A percentile compares a stretch with the other conserved stretches of the same genome.
Conservation (phyloP, 1,139 yeast genomes). For the Debaryomyces robertsiae region DNA sequence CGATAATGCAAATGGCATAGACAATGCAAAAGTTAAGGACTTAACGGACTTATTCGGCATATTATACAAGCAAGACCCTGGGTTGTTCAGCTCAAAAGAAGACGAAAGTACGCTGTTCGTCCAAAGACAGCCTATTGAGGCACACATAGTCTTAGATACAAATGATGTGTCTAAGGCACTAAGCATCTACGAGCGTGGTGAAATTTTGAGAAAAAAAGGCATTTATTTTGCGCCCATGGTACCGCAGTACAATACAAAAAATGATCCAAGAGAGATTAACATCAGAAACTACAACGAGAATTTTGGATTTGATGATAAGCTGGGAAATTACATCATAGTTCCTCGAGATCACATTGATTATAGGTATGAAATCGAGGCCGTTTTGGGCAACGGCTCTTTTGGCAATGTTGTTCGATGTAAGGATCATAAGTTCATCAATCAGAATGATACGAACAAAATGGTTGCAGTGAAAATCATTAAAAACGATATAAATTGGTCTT, state of each 20-base stretch:
- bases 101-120: constrained; percentile 8
- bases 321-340: constrained; percentile 61
- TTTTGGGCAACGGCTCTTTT: constrained; percentile 80
- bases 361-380: constrained; percentile 61
- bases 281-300: constrained; percentile 48
- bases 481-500: constrained; percentile 71
- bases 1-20: neutral
- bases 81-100: constrained; percentile 20
- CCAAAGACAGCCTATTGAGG: constrained; percentile 6
- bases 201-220: constrained; percentile 43
- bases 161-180: constrained; percentile 21
- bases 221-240: constrained; percentile 41
- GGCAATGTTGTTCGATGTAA: constrained; percentile 74
- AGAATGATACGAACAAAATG: constrained; percentile 22
- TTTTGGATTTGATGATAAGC: constrained; percentile 73
- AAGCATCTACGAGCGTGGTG: constrained; percentile 57
- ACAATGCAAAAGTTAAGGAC: constrained; percentile 18
- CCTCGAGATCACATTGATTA: constrained; percentile 76
- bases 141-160: constrained; percentile 4
- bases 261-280: constrained; percentile 35
- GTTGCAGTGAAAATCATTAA: constrained; percentile 81
- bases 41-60: constrained; percentile 24
- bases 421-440: constrained; percentile 61
- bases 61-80: constrained; percentile 26
- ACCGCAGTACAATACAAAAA: constrained; percentile 14